phyloP scores from a whole-genome alignment of 768 basidiomycete species.

The Mrakia frigida region DNA sequence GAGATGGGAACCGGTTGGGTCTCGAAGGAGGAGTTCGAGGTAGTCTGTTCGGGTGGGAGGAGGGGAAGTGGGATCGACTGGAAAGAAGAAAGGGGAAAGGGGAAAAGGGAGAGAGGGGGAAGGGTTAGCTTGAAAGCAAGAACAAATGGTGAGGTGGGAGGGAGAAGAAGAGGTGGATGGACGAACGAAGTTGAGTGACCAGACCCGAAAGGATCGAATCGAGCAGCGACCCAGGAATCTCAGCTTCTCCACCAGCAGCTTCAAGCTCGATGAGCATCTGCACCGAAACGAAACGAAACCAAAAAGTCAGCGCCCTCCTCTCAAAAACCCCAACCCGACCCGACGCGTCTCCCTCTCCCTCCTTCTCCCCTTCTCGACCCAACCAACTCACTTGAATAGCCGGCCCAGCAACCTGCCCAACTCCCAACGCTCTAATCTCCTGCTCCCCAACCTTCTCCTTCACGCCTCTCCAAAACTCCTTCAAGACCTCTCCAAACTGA shows the following conservation, averaged over 20 bases:
- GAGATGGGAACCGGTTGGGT: constrained; percentile 81
- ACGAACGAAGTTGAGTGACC: constrained; percentile 61
- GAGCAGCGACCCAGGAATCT: constrained; percentile 66
- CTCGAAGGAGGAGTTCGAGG: constrained; percentile 71
- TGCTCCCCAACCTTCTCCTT: constrained; percentile 58
- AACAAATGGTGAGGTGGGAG: background rate
- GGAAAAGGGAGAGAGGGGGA: background rate
- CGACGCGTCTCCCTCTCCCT: constrained; percentile 6
- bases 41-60: constrained; percentile 64
- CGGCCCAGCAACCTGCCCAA: constrained; percentile 59
- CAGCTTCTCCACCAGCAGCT: constrained; percentile 58
- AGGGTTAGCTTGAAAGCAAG: background rate
- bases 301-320: background rate
- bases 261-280: constrained; percentile 82
- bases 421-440: constrained; percentile 70
- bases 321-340: too few relatives aligned
- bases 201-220: constrained; percentile 73
- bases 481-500: constrained; percentile 51
- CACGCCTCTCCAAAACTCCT: constrained; percentile 53
- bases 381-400: constrained; percentile 40
- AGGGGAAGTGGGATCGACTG: constrained; percentile 32
- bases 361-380: too few relatives aligned
- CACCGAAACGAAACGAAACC: background rate
- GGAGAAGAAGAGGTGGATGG: background rate
- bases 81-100: background rate